Conservation (phyloP, 805 yeast species). For the Pichia paraexigua region DNA sequence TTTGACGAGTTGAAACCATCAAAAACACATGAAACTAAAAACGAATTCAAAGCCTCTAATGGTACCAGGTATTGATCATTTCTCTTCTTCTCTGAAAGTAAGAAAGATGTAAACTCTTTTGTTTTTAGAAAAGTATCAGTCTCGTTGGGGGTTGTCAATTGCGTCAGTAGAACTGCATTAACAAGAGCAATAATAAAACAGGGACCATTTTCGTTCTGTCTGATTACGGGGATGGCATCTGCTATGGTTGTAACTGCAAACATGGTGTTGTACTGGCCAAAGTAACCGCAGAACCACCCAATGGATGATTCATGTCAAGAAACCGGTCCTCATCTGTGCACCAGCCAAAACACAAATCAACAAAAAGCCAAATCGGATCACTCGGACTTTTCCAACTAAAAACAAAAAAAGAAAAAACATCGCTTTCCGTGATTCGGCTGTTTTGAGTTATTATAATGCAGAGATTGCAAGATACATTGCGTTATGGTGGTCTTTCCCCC, state of each 20-base stretch:
- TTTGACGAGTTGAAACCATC: not conserved
- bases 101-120: not conserved
- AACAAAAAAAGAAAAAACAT: too few species aligned
- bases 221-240: slow-evolving; percentile 33
- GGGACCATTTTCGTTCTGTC: slow-evolving; percentile 82
- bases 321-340: not conserved
- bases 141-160: not conserved
- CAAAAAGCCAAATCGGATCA: not conserved
- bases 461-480: too few species aligned
- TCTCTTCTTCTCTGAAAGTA: not conserved
- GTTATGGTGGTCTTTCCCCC: not conserved
- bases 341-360: not conserved
- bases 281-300: not conserved
- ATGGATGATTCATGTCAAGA: not conserved
- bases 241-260: not conserved
- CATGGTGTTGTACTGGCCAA: not conserved
- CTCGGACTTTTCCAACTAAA: not conserved
- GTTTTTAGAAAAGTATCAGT: not conserved
- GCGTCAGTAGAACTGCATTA: slow-evolving; percentile 51
- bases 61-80: not conserved
- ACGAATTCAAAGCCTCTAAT: not conserved
- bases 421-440: not conserved
- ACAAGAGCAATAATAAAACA: slow-evolving; percentile 77
- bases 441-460: not conserved
- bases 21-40: not conserved